Evolutionary conservation across 352 stramenopile genomes (phyloP), one percentile per base, ranked within the genome.

Genomic region (Blastocystis sp.): DNA sequence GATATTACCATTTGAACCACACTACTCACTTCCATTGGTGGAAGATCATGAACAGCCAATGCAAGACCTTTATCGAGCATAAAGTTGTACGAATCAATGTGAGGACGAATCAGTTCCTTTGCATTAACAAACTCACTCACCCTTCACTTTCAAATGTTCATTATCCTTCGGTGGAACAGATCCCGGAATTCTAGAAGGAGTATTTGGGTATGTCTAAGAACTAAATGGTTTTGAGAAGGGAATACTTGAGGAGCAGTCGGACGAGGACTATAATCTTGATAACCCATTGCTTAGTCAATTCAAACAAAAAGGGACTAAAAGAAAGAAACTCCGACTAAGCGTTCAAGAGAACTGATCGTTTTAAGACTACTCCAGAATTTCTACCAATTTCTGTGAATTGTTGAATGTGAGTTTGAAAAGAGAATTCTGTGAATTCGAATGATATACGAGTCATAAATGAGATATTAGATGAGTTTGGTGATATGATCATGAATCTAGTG

Each of bases 61-160:
- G 93, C 85, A 24, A 99, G 90, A n/a, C 96, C 96, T 52, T 97
- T 92, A 24, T 95, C 94, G 2, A 98, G 89, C 88, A 98, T 97
- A 88, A 96, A 98, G 90, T 98, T 96, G 91, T 98, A 99, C 67
- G 94, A 97, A 77, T 98, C 94, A 56, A 99, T 91, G 90, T 99
- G 96, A n/a, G 95, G 95, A 66, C 91, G 91, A 58, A 97, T 94
- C 56, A 99, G 92, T n/a, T 90, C 88, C 35, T 88, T 52, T 29
- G 85, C 43, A 63, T 59, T 24, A 61, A n/a, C 14, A 27, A 61
- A 51, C 42, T 65, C 0, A n/a, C 9, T 43, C 24, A 54, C 3
- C 19, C 21, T 42, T 49, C 69, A 80, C 69, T 32, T 80, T 80
- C 66, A 86, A 73, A 43, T 66, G 42, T 21, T 86, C 42, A 24